These are phyloP conservation scores for Cenchrus purpureus DNA, from an alignment of 176 grass and related monocot genomes.

Conservation along the genomic window DNA sequence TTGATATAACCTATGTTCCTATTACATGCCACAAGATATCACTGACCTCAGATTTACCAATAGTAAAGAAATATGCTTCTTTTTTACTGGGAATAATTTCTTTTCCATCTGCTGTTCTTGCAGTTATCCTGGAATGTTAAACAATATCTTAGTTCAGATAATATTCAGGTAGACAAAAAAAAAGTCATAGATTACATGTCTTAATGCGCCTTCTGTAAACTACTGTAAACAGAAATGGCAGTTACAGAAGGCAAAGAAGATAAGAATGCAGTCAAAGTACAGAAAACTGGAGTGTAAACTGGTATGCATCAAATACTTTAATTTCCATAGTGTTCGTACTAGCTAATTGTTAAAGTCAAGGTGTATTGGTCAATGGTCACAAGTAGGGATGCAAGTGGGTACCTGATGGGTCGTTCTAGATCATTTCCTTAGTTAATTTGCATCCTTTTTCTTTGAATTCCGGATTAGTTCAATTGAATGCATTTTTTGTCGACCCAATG, in stretches of 20 bases:
- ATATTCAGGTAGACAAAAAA: constrained; percentile 5
- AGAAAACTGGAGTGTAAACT: constrained; percentile 11
- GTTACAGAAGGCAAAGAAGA: constrained; percentile 2
- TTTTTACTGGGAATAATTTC: constrained; percentile 60
- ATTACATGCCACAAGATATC: constrained; percentile 33
- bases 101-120: constrained; percentile 82
- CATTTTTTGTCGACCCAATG: background rate
- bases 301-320: background rate
- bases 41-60: constrained; percentile 95
- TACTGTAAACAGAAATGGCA: constrained; percentile 17
- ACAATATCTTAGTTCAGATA: constrained; percentile 33
- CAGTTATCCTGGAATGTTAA: constrained; percentile 70
- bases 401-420: background rate
- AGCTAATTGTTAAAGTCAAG: constrained; percentile 11
- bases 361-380: background rate
- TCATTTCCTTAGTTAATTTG: background rate
- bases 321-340: constrained; percentile 16
- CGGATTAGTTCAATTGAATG: background rate
- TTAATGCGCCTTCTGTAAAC: constrained; percentile 1
- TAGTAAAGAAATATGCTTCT: constrained; percentile 84
- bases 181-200: constrained; percentile 3
- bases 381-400: background rate
- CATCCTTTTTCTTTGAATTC: background rate
- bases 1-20: constrained; percentile 13
- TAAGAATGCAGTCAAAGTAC: constrained; percentile 13